Base-by-base conservation (phyloP, 371 early-diverging fungal species). In the Rhizopus microsporus region DNA sequence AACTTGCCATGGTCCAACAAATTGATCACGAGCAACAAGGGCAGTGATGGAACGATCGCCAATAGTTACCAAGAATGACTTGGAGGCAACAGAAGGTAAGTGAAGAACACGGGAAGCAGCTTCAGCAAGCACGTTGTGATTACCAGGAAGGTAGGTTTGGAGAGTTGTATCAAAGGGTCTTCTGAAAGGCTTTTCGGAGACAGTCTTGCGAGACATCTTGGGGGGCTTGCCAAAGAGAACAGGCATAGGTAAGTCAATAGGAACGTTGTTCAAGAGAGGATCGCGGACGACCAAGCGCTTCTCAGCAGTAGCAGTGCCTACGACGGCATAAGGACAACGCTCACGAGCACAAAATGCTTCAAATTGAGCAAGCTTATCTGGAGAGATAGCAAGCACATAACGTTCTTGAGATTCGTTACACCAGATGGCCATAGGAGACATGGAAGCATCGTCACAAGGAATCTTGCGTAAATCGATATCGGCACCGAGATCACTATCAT, bases 371-470 rank as follows among this genome's bases (percentile, higher is more conserved):
- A 93, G 65, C 54, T 80, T 77, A 50, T 84, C 83, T 1, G 88
- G 86, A 39, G 78, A 67, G 4, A 97, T 86, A 5, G 97, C 97
- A 45, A 95, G 74, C 8, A 97, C 98, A 59, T 96, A 97, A 54
- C 98, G 90, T 71, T 98, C 98, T 76, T 98, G 98, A 40, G 93
- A 87, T 75, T 98, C 98, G 54, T 98, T 98, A 78, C 97, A 98
- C 98, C 98, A 98, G 51, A 98, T 94, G 64, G 96, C 97, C 98
- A 98, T 96, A 32, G 98, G 98, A 33, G 93, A 93, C 90, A 98
- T 88, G 59, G 87, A 76, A 15, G 87, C 83, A 63, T 98, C 98
- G 62, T 92, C 96, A 57, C 84, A 85, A 30, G 90, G 94, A 37
- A 98, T 86, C 39, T 87, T 82, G 45, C 97, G 92, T 30, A 98